phyloP scores from a whole-genome alignment of 2,329 filamentous ascomycete genomes.

The Paecilomyces variotii region DNA sequence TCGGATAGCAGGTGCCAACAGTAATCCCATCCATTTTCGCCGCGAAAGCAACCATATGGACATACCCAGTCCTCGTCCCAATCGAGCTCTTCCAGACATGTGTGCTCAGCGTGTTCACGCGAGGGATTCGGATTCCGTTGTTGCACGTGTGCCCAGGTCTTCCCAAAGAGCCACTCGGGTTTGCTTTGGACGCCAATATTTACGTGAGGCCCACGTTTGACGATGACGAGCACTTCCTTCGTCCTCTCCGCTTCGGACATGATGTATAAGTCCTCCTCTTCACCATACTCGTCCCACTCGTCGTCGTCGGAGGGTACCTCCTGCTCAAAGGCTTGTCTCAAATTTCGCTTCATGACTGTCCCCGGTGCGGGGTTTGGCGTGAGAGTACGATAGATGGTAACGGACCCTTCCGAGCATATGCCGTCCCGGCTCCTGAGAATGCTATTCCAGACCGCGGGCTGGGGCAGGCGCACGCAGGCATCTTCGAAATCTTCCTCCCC shows the following conservation, averaged over 20 bases:
- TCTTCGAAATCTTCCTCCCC: neutral
- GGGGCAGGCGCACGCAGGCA: neutral
- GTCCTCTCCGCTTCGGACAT: neutral
- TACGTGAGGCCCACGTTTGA: neutral
- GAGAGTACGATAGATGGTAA: neutral
- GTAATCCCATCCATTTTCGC: neutral
- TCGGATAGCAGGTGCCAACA: neutral
- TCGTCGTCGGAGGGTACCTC: neutral
- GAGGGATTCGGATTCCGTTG: neutral
- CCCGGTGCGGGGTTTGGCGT: neutral
- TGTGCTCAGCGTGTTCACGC: neutral
- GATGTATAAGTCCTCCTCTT: neutral
- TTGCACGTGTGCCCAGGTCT: neutral
- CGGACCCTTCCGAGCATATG: neutral
- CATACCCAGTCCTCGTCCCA: neutral
- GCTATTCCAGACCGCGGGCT: neutral
- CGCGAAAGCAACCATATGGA: neutral
- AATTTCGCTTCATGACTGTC: neutral
- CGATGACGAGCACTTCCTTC: neutral
- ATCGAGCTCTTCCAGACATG: neutral
- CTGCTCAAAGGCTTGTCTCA: neutral
- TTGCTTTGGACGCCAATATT: neutral
- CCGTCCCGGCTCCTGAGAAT: neutral
- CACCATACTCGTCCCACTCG: neutral
- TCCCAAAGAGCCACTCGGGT: neutral